These are phyloP conservation scores for Hypericum androsaemum DNA, from an alignment of 345 rosid species.

Conservation along the genomic window DNA sequence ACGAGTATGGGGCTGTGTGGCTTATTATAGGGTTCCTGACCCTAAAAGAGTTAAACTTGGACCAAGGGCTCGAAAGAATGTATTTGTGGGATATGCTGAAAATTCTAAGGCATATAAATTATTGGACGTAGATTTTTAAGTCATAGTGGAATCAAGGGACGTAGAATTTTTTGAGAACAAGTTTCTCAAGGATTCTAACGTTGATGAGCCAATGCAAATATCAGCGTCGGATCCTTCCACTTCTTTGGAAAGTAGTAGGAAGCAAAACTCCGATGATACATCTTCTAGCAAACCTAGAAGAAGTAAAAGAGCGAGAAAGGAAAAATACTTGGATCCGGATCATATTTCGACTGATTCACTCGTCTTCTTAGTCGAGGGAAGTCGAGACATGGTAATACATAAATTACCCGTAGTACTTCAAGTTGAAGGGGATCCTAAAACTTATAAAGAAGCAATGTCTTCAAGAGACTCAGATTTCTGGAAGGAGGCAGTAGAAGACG, in stretches of 20 bases:
- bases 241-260: background rate
- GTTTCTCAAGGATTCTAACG: background rate
- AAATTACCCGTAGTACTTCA: background rate
- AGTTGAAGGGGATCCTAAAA: constrained; percentile 3
- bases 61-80: background rate
- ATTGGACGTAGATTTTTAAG: background rate
- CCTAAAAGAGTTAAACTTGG: constrained; percentile 6
- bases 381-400: too few relatives aligned
- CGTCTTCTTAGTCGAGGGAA: background rate
- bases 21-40: background rate
- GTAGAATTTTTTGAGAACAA: constrained; percentile 8
- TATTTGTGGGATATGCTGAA: constrained; percentile 3
- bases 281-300: too few relatives aligned
- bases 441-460: background rate
- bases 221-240: too few relatives aligned
- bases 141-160: constrained; percentile 7
- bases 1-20: constrained; percentile 3
- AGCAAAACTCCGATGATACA: background rate
- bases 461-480: background rate
- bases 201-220: too few relatives aligned
- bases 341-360: background rate
- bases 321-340: background rate
- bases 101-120: constrained; percentile 4
- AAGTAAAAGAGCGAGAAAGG: too few relatives aligned
- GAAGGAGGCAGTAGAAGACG: too few relatives aligned